Conservation (phyloP, 768 basidiomycete genomes). For the Amanita pseudoporphyria region DNA sequence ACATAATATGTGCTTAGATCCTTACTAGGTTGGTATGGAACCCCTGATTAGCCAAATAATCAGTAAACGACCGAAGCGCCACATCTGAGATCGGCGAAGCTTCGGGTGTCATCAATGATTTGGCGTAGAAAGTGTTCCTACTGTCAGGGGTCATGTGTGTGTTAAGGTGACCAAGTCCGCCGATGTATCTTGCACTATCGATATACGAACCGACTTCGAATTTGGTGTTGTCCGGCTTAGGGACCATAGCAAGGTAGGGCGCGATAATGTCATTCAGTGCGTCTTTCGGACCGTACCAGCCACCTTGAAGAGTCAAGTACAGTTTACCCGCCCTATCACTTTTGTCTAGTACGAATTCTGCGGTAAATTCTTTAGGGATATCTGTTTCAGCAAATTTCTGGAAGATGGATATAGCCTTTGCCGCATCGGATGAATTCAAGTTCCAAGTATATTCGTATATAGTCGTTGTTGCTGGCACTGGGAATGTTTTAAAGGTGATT, state of each 20-base stretch:
- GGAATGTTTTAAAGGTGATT: constrained; percentile 24
- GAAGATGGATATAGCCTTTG: constrained; percentile 23
- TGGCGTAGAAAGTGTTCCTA: constrained; percentile 33
- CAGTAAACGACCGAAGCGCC: constrained; percentile 22
- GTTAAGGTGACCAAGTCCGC: constrained; percentile 16
- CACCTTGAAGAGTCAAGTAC: background rate
- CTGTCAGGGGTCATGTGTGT: constrained; percentile 16
- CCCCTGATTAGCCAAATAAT: constrained; percentile 26
- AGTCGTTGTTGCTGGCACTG: constrained; percentile 24
- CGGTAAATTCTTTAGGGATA: constrained; percentile 26
- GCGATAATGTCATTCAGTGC: constrained; percentile 9
- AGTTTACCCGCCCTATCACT: constrained; percentile 14
- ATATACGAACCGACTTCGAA: constrained; percentile 21
- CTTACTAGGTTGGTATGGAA: constrained; percentile 7
- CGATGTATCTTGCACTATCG: constrained; percentile 21
- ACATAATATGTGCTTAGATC: too few relatives aligned
- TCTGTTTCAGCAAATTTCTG: constrained; percentile 25
- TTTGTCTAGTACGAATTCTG: constrained; percentile 20
- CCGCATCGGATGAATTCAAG: constrained; percentile 20
- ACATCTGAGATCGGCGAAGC: constrained; percentile 19
- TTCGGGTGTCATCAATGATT: constrained; percentile 30
- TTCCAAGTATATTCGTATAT: constrained; percentile 30
- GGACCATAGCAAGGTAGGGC: constrained; percentile 11
- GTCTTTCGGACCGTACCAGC: constrained; percentile 12
- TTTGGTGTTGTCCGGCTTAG: background rate